phyloP scores from a whole-genome alignment of 1,284 basidiomycete genomes.

The Ustilago lituana region DNA sequence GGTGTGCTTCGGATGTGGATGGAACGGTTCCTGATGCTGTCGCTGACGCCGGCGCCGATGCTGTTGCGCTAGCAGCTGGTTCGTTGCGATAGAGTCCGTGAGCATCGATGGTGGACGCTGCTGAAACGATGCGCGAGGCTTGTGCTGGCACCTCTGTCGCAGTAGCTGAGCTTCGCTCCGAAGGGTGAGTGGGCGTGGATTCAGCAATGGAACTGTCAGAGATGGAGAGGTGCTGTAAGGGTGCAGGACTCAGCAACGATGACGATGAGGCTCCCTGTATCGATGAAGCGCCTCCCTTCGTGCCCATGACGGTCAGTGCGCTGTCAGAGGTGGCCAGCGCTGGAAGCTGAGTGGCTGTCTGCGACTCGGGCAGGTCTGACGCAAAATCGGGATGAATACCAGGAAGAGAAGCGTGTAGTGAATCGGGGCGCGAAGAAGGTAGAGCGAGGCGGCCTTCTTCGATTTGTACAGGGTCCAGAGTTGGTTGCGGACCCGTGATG shows the following conservation, averaged over 20 bases:
- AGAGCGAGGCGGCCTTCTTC: constrained; percentile 14
- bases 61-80: background rate
- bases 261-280: background rate
- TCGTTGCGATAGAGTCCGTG: background rate
- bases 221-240: constrained; percentile 20
- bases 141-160: constrained; percentile 15
- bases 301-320: constrained; percentile 12
- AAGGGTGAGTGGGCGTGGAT: constrained; percentile 10
- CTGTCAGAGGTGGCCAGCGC: constrained; percentile 16
- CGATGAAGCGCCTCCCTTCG: background rate
- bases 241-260: background rate
- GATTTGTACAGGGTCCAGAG: constrained; percentile 13
- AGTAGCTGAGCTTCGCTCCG: constrained; percentile 31
- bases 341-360: background rate
- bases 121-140: constrained; percentile 20
- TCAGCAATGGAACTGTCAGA: constrained; percentile 9
- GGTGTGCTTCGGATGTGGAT: background rate
- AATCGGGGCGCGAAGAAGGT: constrained; percentile 3
- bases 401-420: constrained; percentile 11
- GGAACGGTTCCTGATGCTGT: background rate
- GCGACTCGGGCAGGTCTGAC: background rate
- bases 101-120: constrained; percentile 33
- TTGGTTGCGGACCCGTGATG: constrained; percentile 7
- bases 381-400: background rate
- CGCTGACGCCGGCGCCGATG: background rate